phyloP scores from a whole-genome alignment of 2,329 filamentous ascomycete species.

The Magnaporthales sp. region DNA sequence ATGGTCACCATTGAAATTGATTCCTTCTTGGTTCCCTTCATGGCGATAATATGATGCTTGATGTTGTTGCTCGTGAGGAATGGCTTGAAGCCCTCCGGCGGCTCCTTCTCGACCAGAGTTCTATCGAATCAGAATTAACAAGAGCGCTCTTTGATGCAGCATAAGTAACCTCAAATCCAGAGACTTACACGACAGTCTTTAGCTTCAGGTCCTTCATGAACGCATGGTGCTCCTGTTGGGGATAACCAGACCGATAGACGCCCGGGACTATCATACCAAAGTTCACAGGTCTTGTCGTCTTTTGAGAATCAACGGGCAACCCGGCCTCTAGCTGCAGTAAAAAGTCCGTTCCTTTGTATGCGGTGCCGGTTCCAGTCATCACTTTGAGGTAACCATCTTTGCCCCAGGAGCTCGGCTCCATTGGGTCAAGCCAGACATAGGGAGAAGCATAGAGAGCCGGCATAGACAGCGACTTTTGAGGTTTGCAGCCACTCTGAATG shows the following conservation, averaged over 20 bases:
- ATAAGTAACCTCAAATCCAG: neutral
- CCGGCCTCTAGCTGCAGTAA: constrained; percentile 1
- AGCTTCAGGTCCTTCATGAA: constrained; percentile 61
- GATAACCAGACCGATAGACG: constrained; percentile 78
- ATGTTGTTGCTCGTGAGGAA: constrained; percentile 64
- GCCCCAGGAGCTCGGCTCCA: constrained; percentile 4
- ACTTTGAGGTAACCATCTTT: constrained; percentile 1
- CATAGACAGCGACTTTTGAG: neutral
- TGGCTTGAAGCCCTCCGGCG: constrained; percentile 38
- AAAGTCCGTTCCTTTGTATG: neutral
- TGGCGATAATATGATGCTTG: constrained; percentile 63
- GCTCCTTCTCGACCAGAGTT: constrained; percentile 56
- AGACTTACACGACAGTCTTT: constrained; percentile 68
- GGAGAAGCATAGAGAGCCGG: neutral
- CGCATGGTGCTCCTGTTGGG: constrained; percentile 58
- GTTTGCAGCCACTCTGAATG: neutral
- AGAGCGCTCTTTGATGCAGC: constrained; percentile 2
- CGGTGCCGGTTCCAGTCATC: neutral
- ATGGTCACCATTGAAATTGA: constrained; percentile 60
- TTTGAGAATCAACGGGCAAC: neutral
- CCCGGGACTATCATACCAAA: constrained; percentile 68
- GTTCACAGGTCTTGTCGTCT: constrained; percentile 47
- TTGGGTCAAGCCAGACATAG: constrained; percentile 4
- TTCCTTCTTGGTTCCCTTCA: constrained; percentile 83
- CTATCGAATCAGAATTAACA: constrained; percentile 23